Conservation (phyloP, 306 rosid genomes). For the Sechiopsis laciniata region DNA sequence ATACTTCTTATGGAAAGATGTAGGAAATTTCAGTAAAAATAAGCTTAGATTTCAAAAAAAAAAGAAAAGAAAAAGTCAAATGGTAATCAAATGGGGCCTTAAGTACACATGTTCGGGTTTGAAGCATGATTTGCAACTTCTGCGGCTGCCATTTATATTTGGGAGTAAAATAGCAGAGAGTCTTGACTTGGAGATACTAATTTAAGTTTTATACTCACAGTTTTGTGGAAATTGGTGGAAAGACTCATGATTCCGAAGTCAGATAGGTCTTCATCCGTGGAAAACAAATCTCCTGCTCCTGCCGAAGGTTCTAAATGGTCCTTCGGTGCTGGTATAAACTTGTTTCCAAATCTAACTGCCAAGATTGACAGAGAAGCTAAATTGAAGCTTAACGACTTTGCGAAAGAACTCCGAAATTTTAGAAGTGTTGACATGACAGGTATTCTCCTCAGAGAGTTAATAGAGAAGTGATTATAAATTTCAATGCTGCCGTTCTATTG, state of each 20-base stretch:
- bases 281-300: constrained; percentile 41
- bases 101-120: neutral
- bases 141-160: neutral
- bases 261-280: constrained; percentile 36
- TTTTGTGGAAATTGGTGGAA: constrained; percentile 91
- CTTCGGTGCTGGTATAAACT: constrained; percentile 62
- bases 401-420: constrained; percentile 77
- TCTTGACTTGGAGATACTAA: constrained; percentile 42
- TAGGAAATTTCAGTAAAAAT: no score
- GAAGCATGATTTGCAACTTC: neutral
- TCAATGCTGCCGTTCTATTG: neutral
- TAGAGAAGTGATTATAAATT: constrained; percentile 17
- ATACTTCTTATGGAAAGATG: no score
- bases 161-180: neutral
- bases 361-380: constrained; percentile 80
- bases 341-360: constrained; percentile 60
- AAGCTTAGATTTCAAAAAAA: no score
- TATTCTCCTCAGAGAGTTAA: constrained; percentile 35
- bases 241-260: constrained; percentile 58
- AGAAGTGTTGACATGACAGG: constrained; percentile 88
- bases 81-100: no score
- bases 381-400: constrained; percentile 83
- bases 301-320: constrained; percentile 67
- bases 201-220: constrained; percentile 76
- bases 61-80: no score